Evolutionary conservation across 2,329 filamentous ascomycete species (phyloP).

Genomic region (Ceratocystis cacaofunesta): DNA sequence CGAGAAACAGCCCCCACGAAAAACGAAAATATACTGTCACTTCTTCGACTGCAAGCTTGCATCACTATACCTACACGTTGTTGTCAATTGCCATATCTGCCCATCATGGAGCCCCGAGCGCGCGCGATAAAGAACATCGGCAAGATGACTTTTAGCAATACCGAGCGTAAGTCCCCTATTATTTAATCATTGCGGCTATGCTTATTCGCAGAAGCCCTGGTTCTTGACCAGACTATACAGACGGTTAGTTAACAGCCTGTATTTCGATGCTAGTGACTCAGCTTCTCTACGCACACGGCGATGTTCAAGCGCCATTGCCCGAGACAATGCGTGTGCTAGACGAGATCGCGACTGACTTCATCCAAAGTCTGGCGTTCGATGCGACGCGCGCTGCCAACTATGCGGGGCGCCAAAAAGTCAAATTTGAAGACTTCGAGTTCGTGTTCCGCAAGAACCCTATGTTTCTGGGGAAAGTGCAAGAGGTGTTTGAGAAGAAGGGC

Average conservation of each 20-base stretch:
- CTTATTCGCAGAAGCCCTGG: background rate
- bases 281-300: constrained; percentile 68
- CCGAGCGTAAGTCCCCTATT: constrained; percentile 44
- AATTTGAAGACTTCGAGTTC: constrained; percentile 96
- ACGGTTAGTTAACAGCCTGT: too few relatives aligned
- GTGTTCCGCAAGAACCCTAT: constrained; percentile 70
- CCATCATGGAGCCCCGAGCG: constrained; percentile 59
- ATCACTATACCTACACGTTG: background rate
- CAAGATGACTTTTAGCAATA: constrained; percentile 63
- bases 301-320: constrained; percentile 61
- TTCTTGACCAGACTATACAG: too few relatives aligned
- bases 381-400: constrained; percentile 76
- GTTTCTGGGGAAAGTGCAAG: constrained; percentile 78
- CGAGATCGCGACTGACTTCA: constrained; percentile 92
- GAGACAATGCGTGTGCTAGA: constrained; percentile 78
- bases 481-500: constrained; percentile 76
- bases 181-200: background rate
- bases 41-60: background rate
- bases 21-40: background rate
- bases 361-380: constrained; percentile 83
- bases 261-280: constrained; percentile 41
- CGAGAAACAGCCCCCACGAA: background rate
- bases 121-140: constrained; percentile 67
- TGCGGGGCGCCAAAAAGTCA: constrained; percentile 85
- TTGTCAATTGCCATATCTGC: background rate